phyloP scores from a whole-genome alignment of 371 early-diverging fungal species.

The Lichtheimia ornata region DNA sequence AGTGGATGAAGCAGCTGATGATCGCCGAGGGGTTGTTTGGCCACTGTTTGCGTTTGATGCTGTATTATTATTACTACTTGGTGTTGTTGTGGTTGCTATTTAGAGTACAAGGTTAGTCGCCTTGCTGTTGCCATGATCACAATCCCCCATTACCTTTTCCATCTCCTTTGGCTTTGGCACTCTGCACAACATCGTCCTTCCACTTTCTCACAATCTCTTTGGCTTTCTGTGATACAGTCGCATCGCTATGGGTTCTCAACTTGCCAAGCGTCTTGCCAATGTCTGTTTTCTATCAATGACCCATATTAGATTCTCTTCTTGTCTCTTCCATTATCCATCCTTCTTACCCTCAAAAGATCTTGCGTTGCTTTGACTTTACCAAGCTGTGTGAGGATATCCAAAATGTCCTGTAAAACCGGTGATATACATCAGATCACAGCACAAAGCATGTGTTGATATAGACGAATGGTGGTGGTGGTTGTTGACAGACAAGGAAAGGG shows the following conservation, averaged over 20 bases:
- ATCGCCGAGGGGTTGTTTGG: neutral
- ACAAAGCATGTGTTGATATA: too few species aligned
- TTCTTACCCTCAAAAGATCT: slow-evolving; percentile 32
- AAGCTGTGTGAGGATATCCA: slow-evolving; percentile 29
- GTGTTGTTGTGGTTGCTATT: neutral
- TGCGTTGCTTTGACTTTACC: slow-evolving; percentile 30
- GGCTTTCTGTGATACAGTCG: slow-evolving; percentile 60
- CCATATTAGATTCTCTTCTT: neutral
- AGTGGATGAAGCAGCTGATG: slow-evolving; percentile 22
- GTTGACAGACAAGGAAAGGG: neutral
- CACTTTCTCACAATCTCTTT: slow-evolving; percentile 78
- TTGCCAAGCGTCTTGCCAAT: slow-evolving; percentile 78
- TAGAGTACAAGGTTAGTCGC: too few species aligned
- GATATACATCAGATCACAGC: neutral
- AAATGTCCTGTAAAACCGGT: slow-evolving; percentile 20
- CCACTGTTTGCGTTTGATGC: slow-evolving; percentile 1
- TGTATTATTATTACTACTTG: neutral
- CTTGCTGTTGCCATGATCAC: neutral
- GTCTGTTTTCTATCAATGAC: slow-evolving; percentile 58
- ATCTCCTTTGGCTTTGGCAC: slow-evolving; percentile 22
- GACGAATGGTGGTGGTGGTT: too few species aligned
- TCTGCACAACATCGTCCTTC: slow-evolving; percentile 67
- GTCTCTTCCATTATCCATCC: neutral
- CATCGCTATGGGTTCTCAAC: slow-evolving; percentile 62
- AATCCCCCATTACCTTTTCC: neutral